Evolutionary conservation across 345 rosid genomes (phyloP).

Genomic region (Eutrema heterophyllum): DNA sequence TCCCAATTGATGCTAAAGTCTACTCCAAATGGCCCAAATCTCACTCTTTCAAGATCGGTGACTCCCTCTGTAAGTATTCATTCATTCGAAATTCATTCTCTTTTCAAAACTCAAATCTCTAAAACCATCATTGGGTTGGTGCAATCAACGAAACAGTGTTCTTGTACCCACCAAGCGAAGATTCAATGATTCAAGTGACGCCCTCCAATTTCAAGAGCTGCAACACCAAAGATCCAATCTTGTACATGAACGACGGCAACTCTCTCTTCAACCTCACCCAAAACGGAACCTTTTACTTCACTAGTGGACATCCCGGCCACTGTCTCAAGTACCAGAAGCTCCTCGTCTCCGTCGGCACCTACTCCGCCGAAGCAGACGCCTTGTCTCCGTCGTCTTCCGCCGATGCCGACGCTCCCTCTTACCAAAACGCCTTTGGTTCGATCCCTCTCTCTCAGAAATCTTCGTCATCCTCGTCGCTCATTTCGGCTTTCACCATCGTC

Average conservation of each 20-base stretch:
- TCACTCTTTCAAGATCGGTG: conserved; percentile 63
- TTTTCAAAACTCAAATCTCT: not conserved
- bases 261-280: conserved; percentile 80
- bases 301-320: conserved; percentile 72
- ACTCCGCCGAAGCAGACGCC: conserved; percentile 42
- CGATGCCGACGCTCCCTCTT: conserved; percentile 61
- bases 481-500: conserved; percentile 33
- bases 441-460: conserved; percentile 60
- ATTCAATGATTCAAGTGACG: conserved; percentile 81
- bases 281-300: conserved; percentile 67
- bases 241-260: conserved; percentile 87
- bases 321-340: conserved; percentile 91
- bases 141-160: conserved; percentile 51
- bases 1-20: conserved; percentile 63
- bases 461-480: conserved; percentile 18
- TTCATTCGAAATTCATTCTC: not conserved
- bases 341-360: conserved; percentile 56
- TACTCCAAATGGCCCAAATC: conserved; percentile 73
- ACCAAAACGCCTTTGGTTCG: conserved; percentile 61
- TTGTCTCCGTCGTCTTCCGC: conserved; percentile 48
- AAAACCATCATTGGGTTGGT: not conserved
- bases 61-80: conserved; percentile 59
- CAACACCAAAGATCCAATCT: conserved; percentile 76
- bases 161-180: conserved; percentile 97
- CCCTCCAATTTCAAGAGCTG: conserved; percentile 52